Evolutionary conservation across 2,329 filamentous ascomycete genomes (phyloP).

Genomic region (Raffaelea ambrosiae): DNA sequence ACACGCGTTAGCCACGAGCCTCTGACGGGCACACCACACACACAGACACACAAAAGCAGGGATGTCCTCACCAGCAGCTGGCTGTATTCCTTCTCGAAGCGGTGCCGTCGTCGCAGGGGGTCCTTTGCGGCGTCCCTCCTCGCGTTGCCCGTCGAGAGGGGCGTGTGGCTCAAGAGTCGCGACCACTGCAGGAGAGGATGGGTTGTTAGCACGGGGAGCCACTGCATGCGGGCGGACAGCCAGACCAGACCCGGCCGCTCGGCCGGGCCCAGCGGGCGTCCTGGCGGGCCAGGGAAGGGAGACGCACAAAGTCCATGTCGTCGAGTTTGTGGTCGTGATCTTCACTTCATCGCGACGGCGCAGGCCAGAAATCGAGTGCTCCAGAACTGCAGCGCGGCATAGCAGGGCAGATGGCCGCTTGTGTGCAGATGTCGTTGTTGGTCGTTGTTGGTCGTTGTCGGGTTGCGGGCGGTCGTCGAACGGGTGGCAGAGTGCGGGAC

Average conservation of each 20-base stretch:
- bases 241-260: too few relatives aligned
- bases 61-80: slow-evolving; percentile 44
- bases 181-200: slow-evolving; percentile 43
- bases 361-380: too few relatives aligned
- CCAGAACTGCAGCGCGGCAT: too few relatives aligned
- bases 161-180: slow-evolving; percentile 55
- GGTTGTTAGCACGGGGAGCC: background rate
- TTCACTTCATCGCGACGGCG: background rate
- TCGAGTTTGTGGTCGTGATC: too few relatives aligned
- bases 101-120: slow-evolving; percentile 54
- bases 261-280: background rate
- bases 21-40: too few relatives aligned
- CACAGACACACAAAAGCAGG: background rate
- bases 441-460: too few relatives aligned
- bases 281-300: background rate
- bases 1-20: background rate
- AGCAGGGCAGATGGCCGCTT: too few relatives aligned
- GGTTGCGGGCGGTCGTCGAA: too few relatives aligned
- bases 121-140: slow-evolving; percentile 54
- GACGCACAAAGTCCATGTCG: background rate
- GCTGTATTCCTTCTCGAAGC: slow-evolving; percentile 59
- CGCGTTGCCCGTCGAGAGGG: slow-evolving; percentile 46
- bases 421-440: too few relatives aligned
- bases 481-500: too few relatives aligned
- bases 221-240: too few relatives aligned